Percentiles rank a stretch among this genome's conserved stretches.
Evolutionary conservation across 441 rosid genomes (phyloP).

Genomic region (Euphorbia schlechtendalii): DNA sequence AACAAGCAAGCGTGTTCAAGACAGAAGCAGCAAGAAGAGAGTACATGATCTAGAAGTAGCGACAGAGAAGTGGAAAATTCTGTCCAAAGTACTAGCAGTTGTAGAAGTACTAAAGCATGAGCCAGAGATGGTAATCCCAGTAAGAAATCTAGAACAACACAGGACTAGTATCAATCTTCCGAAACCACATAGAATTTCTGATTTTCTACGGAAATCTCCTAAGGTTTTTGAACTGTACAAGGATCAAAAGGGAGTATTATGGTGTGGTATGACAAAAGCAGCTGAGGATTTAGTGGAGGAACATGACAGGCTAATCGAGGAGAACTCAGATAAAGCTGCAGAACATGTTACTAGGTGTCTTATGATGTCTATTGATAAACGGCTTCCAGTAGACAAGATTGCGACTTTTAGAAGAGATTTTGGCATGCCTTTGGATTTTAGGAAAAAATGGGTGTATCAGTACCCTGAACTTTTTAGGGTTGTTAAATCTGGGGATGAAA

Average conservation of each 20-base stretch:
- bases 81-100: slow-evolving; percentile 47
- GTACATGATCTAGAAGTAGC: slow-evolving; percentile 60
- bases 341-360: slow-evolving; percentile 70
- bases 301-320: slow-evolving; percentile 48
- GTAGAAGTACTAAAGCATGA: slow-evolving; percentile 62
- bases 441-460: slow-evolving; percentile 53
- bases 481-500: slow-evolving; percentile 37
- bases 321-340: slow-evolving; percentile 51
- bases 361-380: slow-evolving; percentile 67
- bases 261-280: slow-evolving; percentile 73
- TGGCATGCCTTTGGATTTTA: slow-evolving; percentile 68
- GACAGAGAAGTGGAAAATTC: slow-evolving; percentile 67
- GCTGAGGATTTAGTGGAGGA: slow-evolving; percentile 61
- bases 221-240: slow-evolving; percentile 67
- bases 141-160: slow-evolving; percentile 46
- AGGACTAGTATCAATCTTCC: slow-evolving; percentile 52
- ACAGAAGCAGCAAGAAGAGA: slow-evolving; percentile 61
- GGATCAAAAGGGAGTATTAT: slow-evolving; percentile 60
- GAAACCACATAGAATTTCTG: slow-evolving; percentile 51
- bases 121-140: slow-evolving; percentile 56
- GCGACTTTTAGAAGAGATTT: slow-evolving; percentile 73
- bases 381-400: slow-evolving; percentile 59
- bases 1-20: slow-evolving; percentile 66
- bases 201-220: slow-evolving; percentile 67
- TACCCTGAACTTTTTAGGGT: slow-evolving; percentile 59